A percentile compares a stretch with the other conserved stretches of the same genome.
Conservation (phyloP, 108 stramenopile species). For the Cyclotella atomus region DNA sequence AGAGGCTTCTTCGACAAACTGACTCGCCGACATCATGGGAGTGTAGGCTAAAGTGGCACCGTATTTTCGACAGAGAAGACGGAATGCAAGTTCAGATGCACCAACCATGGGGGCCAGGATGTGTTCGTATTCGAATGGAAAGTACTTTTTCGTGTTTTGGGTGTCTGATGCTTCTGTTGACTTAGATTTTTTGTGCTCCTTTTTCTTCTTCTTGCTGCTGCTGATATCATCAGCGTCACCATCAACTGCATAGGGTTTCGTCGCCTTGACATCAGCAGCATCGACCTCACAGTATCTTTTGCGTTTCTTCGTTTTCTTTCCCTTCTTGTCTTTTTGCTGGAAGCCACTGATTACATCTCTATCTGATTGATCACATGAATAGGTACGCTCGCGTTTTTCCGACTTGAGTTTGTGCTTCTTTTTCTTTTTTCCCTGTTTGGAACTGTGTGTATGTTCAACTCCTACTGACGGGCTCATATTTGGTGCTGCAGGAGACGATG, state of each 20-base stretch:
- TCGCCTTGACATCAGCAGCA: neutral
- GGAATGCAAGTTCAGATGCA: conserved; percentile 86
- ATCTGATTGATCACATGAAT: neutral
- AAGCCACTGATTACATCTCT: neutral
- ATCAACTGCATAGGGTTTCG: no score
- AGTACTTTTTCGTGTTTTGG: conserved; percentile 15
- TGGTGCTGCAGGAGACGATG: neutral
- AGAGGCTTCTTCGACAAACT: conserved; percentile 63
- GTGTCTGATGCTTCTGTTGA: neutral
- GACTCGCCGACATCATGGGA: conserved; percentile 94
- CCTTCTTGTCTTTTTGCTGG: neutral
- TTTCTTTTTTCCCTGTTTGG: neutral
- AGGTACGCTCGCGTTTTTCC: no score
- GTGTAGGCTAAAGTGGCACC: conserved; percentile 94
- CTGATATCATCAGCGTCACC: neutral
- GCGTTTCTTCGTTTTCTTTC: neutral
- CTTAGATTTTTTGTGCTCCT: conserved; percentile 20
- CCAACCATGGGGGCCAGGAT: conserved; percentile 98
- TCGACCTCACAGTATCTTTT: neutral
- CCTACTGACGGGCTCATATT: neutral
- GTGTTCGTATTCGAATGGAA: conserved; percentile 60
- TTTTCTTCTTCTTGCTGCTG: conserved; percentile 8
- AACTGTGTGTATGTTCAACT: neutral
- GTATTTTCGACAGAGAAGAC: conserved; percentile 94
- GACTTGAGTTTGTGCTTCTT: neutral